Base-by-base conservation (phyloP, 208 protist genomes). In the Trypanosoma theileri region DNA sequence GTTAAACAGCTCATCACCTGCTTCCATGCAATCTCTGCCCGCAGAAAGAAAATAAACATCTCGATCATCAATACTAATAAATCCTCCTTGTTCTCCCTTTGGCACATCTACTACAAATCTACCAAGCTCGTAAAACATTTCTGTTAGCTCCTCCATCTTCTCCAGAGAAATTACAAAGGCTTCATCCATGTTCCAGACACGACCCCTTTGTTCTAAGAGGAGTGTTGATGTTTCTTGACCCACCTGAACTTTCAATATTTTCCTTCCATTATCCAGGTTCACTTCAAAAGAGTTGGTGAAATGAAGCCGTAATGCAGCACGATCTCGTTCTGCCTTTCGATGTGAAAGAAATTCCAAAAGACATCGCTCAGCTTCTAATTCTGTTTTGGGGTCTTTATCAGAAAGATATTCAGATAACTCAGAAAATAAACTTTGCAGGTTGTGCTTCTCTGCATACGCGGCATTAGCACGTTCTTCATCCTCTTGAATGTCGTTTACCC, bases 1-100 rank as follows among this genome's bases (percentile, higher is more conserved):
- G 64, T 91, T 91, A 67, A 95, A 91, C 19, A 92, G 79, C 66
- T 93, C 86, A 53, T 95, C 85, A 28, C 83, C 86, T 24, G 85
- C 66, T 12, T 95, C 83, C 22, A 65, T 84, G 62, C 86, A 95
- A 24, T 91, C 85, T 70, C 86, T 89, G 10, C 68, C 73, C 4
- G 75, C 76, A 0, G 74, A 69, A 4, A 95, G 78, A 44, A 95
- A 73, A 45, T 86, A 93, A 14, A 95, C 85, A 59, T 91, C 83
- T n/a, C 79, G 77, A 40, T 94, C 88, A 55, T 94, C 86, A 31
- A 92, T 84, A 60, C 75, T 91, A 78, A 95, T 88, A 50, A 90
- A 93, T 26, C 86, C 86, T 44, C 80, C 79, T 60, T 82, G 75
- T 51, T 92, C 85, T 16, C 86, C 85, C 64, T 92, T 94, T 13